Evolutionary conservation across 129 eudicot genomes (phyloP), one percentile per base, ranked within the genome.

Genomic region (Saussurea involucrata): DNA sequence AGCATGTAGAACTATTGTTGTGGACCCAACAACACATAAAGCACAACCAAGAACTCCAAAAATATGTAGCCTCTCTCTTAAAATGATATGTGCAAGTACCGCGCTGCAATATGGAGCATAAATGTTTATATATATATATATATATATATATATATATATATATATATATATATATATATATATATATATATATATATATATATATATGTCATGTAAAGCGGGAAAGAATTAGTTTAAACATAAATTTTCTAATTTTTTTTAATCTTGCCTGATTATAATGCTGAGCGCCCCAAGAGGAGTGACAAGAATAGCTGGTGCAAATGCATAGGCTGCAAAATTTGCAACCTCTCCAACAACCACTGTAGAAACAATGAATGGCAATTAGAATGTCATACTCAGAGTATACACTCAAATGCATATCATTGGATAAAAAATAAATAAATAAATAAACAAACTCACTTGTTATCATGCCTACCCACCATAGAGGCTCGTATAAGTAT

Each of bases 211-310:
- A 68, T 29, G 29, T 66, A 46, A 29, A 29, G 9, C 0, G 2
- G 32, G 13, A 65, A 68, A 6, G 21, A 6, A 71, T 2, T 12
- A 15, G 15, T 11, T 31, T 1, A 20, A 75, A 57, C 40, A 72
- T 34, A 46, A 37, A 13, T 7, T n/a, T 53, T 73, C 3, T 11
- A 69, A 74, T 21, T 55, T 67, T 28, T 40, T 67, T 28, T 6
- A 40, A 63, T 65, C 87, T n/a, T 93, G 83, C 98, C 97, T 93
- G 86, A 93, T 93, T 76, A 93, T 93, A 74, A 93, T 93, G 82
- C 98, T 93, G 78, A 93, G 97, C 0, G 97, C 98, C 31, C 97
- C 98, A 71, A 93, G 98, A 78, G 98, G 98, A 73, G 98, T 93
- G 80, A 93, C 98, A 36, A 93, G 77, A 72, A 93, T 85, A 76